Conservation (phyloP, 2,329 filamentous ascomycete genomes). For the Fusarium caatingaense region DNA sequence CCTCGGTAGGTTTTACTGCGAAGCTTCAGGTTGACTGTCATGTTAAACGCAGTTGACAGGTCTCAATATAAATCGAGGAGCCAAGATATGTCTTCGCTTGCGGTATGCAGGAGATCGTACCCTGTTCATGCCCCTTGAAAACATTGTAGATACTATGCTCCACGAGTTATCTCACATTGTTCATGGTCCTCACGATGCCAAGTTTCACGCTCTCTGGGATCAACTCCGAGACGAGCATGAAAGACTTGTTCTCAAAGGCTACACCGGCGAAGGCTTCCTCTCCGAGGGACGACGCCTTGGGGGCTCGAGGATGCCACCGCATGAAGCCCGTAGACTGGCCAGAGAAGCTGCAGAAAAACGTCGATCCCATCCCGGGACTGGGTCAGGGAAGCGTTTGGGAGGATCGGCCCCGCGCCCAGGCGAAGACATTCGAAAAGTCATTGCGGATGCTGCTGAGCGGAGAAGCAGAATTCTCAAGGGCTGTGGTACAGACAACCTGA, state of each 20-base stretch:
- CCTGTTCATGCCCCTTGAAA: constrained; percentile 83
- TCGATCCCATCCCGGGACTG: constrained; percentile 67
- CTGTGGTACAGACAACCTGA: constrained; percentile 78
- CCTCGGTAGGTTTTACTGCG: constrained; percentile 71
- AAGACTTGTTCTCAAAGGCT: constrained; percentile 80
- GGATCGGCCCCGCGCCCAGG: constrained; percentile 66
- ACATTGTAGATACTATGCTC: constrained; percentile 89
- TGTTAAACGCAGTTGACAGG: constrained; percentile 56
- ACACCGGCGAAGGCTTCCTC: constrained; percentile 90
- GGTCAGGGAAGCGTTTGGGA: constrained; percentile 78
- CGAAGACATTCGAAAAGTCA: constrained; percentile 76
- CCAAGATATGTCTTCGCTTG: constrained; percentile 84
- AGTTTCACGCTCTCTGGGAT: constrained; percentile 90
- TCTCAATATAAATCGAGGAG: constrained; percentile 80
- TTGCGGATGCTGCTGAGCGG: constrained; percentile 77
- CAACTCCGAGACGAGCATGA: constrained; percentile 89
- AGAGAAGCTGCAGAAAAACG: constrained; percentile 80
- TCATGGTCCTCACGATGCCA: constrained; percentile 82
- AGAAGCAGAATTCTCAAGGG: constrained; percentile 75
- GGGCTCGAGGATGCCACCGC: constrained; percentile 69
- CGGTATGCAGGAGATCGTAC: constrained; percentile 78
- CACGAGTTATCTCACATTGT: constrained; percentile 94
- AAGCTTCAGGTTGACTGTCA: not conserved
- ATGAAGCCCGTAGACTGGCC: constrained; percentile 80
- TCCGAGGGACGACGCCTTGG: constrained; percentile 80